Conservation (phyloP, 805 yeast genomes). For the Candida yuanshanica region DNA sequence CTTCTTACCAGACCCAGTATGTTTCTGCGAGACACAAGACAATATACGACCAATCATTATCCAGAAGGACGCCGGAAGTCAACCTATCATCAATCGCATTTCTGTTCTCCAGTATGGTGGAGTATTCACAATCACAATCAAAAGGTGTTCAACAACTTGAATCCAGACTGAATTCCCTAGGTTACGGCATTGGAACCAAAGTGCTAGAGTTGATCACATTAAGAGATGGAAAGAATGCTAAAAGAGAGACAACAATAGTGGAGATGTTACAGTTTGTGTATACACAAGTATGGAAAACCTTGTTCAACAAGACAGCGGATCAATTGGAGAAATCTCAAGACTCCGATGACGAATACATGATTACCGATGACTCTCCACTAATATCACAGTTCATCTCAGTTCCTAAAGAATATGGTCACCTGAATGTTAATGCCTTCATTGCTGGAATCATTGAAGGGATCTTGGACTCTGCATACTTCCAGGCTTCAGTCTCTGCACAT, state of each 20-base stretch:
- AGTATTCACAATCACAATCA: constrained; percentile 55
- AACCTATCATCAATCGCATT: constrained; percentile 62
- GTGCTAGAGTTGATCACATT: constrained; percentile 62
- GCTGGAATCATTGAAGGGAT: constrained; percentile 87
- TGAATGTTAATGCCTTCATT: constrained; percentile 76
- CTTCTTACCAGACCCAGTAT: constrained; percentile 16
- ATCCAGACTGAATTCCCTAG: constrained; percentile 58
- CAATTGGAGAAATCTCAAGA: constrained; percentile 69
- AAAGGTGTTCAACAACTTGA: constrained; percentile 66
- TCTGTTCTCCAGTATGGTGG: constrained; percentile 64
- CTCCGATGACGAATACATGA: constrained; percentile 50
- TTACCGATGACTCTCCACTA: constrained; percentile 68
- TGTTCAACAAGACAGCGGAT: constrained; percentile 72
- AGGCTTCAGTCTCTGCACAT: constrained; percentile 79
- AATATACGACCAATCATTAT: constrained; percentile 66
- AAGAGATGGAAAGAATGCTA: constrained; percentile 61
- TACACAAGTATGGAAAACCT: constrained; percentile 62
- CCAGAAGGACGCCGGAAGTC: constrained; percentile 61
- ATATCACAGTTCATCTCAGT: constrained; percentile 68
- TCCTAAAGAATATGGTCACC: constrained; percentile 71
- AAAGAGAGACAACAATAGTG: constrained; percentile 60
- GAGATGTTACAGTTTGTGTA: constrained; percentile 70
- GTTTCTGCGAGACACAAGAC: constrained; percentile 10
- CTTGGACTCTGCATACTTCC: constrained; percentile 65
- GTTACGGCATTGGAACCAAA: constrained; percentile 73